Percentiles rank a stretch among this genome's conserved stretches.
These are phyloP conservation scores for Citrus mangshanensis DNA, from an alignment of 345 rosid species.

Conservation along the genomic window DNA sequence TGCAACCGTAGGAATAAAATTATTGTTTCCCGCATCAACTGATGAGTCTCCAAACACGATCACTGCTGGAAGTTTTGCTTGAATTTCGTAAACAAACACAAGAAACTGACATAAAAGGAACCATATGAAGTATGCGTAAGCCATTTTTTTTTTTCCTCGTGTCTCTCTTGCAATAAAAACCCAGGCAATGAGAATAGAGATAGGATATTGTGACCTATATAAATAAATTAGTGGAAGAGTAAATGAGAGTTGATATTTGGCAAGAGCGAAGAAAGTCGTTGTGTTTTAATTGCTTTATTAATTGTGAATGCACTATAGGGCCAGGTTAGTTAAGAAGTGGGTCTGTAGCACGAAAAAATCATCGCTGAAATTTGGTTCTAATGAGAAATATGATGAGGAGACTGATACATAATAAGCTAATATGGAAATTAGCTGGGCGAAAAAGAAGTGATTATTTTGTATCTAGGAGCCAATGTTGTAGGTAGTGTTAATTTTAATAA, in stretches of 20 bases:
- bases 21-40: slow-evolving; percentile 61
- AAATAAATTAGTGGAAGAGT: not conserved
- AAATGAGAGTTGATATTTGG: not conserved
- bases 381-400: not conserved
- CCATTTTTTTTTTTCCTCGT: not conserved
- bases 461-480: not conserved
- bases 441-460: not conserved
- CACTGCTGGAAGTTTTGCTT: slow-evolving; percentile 42
- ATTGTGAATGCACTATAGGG: not conserved
- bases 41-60: slow-evolving; percentile 64
- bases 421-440: not conserved
- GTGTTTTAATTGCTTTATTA: not conserved
- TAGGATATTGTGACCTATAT: not conserved
- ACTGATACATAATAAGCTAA: not conserved
- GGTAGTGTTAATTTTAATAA: not conserved
- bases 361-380: not conserved
- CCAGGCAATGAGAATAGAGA: not conserved
- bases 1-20: slow-evolving; percentile 47
- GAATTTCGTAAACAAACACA: not conserved
- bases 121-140: not conserved
- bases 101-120: slow-evolving; percentile 6
- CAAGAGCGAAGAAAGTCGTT: slow-evolving; percentile 3
- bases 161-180: not conserved
- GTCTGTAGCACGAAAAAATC: not conserved
- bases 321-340: not conserved